A percentile compares a stretch with the other conserved stretches of the same genome.
Conservation (phyloP, 805 yeast genomes). For the Saturnispora serradocipensis region DNA sequence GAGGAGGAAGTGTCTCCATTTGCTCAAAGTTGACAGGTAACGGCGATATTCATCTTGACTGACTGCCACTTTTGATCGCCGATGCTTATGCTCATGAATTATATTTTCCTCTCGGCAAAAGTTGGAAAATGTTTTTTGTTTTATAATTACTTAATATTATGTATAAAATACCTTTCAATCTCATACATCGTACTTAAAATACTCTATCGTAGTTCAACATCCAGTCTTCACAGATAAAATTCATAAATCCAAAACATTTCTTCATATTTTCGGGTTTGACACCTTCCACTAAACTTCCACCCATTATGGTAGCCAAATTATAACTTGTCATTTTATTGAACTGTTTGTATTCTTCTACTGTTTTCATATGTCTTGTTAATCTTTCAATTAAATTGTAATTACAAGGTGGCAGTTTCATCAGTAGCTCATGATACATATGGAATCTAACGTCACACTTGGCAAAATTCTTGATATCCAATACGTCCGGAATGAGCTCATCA, state of each 20-base stretch:
- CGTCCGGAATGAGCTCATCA: conserved; percentile 50
- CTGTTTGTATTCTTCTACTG: conserved; percentile 56
- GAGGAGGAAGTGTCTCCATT: background rate
- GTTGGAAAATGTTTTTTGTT: background rate
- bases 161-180: background rate
- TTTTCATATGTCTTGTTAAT: conserved; percentile 59
- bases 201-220: conserved; percentile 34
- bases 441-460: conserved; percentile 20
- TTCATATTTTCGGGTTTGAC: conserved; percentile 38
- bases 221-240: conserved; percentile 42
- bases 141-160: background rate
- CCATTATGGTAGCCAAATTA: conserved; percentile 84
- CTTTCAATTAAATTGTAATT: conserved; percentile 63
- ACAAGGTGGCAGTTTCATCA: conserved; percentile 43
- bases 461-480: conserved; percentile 31
- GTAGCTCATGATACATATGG: conserved; percentile 17
- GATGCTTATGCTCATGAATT: background rate
- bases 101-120: background rate
- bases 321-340: conserved; percentile 81
- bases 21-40: background rate
- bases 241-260: conserved; percentile 46
- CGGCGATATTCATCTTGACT: background rate
- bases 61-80: background rate
- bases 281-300: conserved; percentile 52
- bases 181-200: conserved; percentile 16